These are phyloP conservation scores for Lepidium aucheri DNA, from an alignment of 345 rosid genomes.

Conservation along the genomic window DNA sequence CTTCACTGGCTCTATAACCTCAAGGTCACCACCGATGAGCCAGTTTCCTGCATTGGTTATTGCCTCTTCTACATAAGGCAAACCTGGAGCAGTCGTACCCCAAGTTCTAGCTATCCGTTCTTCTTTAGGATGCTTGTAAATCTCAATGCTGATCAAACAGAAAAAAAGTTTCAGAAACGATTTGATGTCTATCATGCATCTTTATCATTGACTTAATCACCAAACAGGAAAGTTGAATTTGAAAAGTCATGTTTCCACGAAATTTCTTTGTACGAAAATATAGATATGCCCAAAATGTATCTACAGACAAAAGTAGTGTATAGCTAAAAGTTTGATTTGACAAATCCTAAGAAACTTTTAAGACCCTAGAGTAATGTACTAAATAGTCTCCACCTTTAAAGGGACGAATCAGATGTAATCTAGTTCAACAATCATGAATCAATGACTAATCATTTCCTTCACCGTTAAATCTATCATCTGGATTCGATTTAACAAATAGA, in stretches of 20 bases:
- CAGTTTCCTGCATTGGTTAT: slow-evolving; percentile 75
- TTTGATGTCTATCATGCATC: not conserved
- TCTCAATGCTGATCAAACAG: slow-evolving; percentile 61
- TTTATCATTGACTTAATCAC: not conserved
- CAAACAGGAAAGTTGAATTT: not conserved
- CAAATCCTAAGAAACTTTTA: not conserved
- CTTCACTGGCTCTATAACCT: slow-evolving; percentile 84
- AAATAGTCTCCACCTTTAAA: not conserved
- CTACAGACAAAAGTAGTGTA: not conserved
- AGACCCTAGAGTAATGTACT: not conserved
- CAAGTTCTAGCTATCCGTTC: slow-evolving; percentile 95
- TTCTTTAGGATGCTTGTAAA: slow-evolving; percentile 95
- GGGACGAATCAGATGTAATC: not conserved
- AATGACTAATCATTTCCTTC: not conserved
- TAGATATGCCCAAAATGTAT: not conserved
- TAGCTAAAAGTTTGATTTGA: not conserved
- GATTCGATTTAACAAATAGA: not conserved
- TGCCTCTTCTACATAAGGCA: slow-evolving; percentile 80
- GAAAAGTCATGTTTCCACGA: not conserved
- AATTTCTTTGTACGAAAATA: too few species aligned
- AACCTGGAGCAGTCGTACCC: slow-evolving; percentile 93
- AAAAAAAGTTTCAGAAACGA: not conserved
- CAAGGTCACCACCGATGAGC: slow-evolving; percentile 92
- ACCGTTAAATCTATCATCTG: not conserved
- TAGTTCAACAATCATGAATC: slow-evolving; percentile 2